Evolutionary conservation across 805 yeast species (phyloP), one percentile per base, ranked within the genome.

Genomic region (Metschnikowia aberdeeniae): DNA sequence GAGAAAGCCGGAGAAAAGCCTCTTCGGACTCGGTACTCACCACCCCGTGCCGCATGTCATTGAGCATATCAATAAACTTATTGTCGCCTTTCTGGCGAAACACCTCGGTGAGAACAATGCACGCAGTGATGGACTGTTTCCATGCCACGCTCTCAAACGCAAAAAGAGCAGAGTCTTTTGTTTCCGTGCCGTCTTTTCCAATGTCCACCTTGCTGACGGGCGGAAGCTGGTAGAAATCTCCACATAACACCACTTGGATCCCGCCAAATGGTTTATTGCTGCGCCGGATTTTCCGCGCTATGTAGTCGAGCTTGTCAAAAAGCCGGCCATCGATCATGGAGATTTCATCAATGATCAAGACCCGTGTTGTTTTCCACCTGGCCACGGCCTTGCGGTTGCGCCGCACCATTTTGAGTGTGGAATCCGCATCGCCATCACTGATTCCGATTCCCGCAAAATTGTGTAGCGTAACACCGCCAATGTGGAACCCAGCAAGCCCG

Each of bases 211-310:
- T 72, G 9, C 75, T 69, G 6, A 93, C 95, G 0, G 99, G 99
- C 1, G 99, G 99, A 36, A 93, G 72, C 66, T 93, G 99, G 64
- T 85, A 90, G 61, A 92, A 90, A 66, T 93, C 99, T n/a, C 99
- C 99, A 4, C 95, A 85, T 30, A 90, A 65, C 10, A 93, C 79
- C 12, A 93, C 54, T 58, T 93, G 99, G 36, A 93, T 83, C 0
- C 99, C 99, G 5, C 99, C 99, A 72, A 93, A 93, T 0, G 97
- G 97, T 40, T 52, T 53, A 11, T 68, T 61, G 19, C 65, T 70
- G 32, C 83, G 73, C 5, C 86, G 63, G 3, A 84, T 42, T 1
- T 56, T 57, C 52, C 84, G 73, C 0, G 93, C 97, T 31, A 92
- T 65, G 9, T 59, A 66, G 49, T 89, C 86, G 41, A 93, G 69